phyloP scores from a whole-genome alignment of 1,284 basidiomycete genomes.

The Phaffia rhodozyma region DNA sequence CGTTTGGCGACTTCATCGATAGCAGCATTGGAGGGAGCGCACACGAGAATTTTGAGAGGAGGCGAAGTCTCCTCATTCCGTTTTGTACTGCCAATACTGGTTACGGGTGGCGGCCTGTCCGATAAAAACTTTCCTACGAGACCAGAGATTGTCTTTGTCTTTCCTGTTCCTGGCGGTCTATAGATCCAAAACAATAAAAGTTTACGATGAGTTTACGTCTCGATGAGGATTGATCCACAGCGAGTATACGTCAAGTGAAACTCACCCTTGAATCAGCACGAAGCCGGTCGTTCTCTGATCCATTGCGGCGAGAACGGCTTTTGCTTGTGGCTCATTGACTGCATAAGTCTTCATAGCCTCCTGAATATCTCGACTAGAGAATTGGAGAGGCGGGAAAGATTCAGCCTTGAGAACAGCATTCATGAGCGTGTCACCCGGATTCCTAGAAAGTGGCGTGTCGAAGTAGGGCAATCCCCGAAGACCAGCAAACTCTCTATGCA shows the following conservation, averaged over 20 bases:
- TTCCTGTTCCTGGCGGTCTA: slow-evolving; percentile 95
- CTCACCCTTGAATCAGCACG: slow-evolving; percentile 86
- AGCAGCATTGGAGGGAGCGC: slow-evolving; percentile 96
- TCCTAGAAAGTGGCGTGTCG: slow-evolving; percentile 36
- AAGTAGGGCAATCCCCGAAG: slow-evolving; percentile 72
- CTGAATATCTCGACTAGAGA: slow-evolving; percentile 48
- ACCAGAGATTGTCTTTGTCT: slow-evolving; percentile 95
- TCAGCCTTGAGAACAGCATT: slow-evolving; percentile 56
- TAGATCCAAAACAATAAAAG: slow-evolving; percentile 1
- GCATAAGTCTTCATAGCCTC: slow-evolving; percentile 57
- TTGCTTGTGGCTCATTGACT: slow-evolving; percentile 90
- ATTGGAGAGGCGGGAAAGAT: slow-evolving; percentile 41
- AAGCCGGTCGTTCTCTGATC: slow-evolving; percentile 54
- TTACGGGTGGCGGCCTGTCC: slow-evolving; percentile 43
- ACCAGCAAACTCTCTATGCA: slow-evolving; percentile 84
- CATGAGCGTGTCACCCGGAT: slow-evolving; percentile 35
- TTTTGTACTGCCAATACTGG: slow-evolving; percentile 40
- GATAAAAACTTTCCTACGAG: slow-evolving; percentile 76
- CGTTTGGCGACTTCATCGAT: slow-evolving; percentile 92
- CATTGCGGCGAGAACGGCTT: slow-evolving; percentile 70
- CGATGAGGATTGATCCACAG: background rate
- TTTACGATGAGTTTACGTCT: background rate
- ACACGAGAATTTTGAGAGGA: slow-evolving; percentile 67
- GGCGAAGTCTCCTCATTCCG: slow-evolving; percentile 37
- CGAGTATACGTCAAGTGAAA: slow-evolving; percentile 1